phyloP scores from a whole-genome alignment of 2,329 filamentous ascomycete genomes.

The Ophiostoma ips region DNA sequence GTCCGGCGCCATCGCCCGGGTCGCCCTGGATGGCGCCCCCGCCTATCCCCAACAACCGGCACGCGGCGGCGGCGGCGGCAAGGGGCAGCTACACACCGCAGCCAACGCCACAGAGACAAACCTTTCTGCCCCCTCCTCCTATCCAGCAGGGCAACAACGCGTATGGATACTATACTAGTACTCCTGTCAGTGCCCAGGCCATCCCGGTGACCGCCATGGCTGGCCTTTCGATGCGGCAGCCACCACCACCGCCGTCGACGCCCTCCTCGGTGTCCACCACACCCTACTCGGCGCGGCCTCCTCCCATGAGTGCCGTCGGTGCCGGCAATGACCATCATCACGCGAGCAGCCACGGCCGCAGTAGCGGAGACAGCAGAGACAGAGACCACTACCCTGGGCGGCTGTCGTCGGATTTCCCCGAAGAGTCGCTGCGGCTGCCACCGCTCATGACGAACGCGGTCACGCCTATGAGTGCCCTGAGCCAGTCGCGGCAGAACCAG shows the following conservation, averaged over 20 bases:
- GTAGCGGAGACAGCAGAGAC: neutral
- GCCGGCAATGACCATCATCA: too few species aligned
- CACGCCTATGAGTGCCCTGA: neutral
- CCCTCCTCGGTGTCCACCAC: conserved; percentile 4
- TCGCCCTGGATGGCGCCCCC: conserved; percentile 13
- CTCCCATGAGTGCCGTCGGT: neutral
- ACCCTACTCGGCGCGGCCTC: neutral
- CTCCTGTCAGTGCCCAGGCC: neutral
- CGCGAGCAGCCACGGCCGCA: too few species aligned
- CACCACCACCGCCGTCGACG: too few species aligned
- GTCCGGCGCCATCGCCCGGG: neutral
- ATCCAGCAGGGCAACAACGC: conserved; percentile 33
- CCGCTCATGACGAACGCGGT: conserved; percentile 32
- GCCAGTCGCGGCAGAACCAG: neutral
- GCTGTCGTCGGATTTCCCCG: conserved; percentile 14
- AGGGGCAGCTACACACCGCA: neutral
- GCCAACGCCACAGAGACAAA: neutral
- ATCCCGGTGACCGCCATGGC: conserved; percentile 6
- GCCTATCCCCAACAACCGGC: conserved; percentile 15
- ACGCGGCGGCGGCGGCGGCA: neutral
- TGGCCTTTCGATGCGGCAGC: conserved; percentile 15
- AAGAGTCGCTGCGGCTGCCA: conserved; percentile 39
- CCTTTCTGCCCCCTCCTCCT: conserved; percentile 35
- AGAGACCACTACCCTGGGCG: conserved; percentile 3
- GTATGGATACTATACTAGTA: neutral